Base-by-base conservation (phyloP, 176 grass and related monocot genomes). In the Alopecurus myosuroides region DNA sequence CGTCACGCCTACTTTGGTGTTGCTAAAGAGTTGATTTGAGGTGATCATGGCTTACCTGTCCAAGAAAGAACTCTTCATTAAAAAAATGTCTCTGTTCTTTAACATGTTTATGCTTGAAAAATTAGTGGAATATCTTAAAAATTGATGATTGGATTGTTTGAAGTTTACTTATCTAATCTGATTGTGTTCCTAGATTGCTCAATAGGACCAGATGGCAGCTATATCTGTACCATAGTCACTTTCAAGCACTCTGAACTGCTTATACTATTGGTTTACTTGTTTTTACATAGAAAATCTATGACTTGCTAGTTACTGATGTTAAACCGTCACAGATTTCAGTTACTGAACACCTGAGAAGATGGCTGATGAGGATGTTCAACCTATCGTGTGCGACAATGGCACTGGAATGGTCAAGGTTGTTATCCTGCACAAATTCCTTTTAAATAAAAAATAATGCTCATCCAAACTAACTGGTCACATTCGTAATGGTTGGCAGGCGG, bases 331-430 rank as follows among this genome's bases (percentile, higher is more conserved):
- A 31, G 11, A 63, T 88, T 83, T 85, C 19, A 74, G 58, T 77
- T 65, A 57, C 79, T 68, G 78, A 56, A 37, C 14, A 76, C 33
- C 45, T 39, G 72, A 89, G n/a, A 62, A 58, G n/a, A 97, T 97
- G 94, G 86, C 94, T 17, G 94, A 97, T 31, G 94, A 91, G 81
- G 94, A 97, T 81, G 89, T 97, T 78, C 91, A 91, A 33, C 89
- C 94, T 51, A 90, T 97, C 26, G 94, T 97, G 23, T 97, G 94
- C 0, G 94, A 93, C 69, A 97, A 97, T 77, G 94, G 94, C 80
- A 97, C 94, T 28, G 94, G 94, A 82, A 97, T 97, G 94, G 94
- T 97, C 53, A 97, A 97, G 91, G 94, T 96, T 52, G 41, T 74
- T 81, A 56, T 77, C 41, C 51, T 45, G 46, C 23, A 53, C 10